Conservation (phyloP, 495 filamentous ascomycete genomes). For the Podospora pseudoanserina region DNA sequence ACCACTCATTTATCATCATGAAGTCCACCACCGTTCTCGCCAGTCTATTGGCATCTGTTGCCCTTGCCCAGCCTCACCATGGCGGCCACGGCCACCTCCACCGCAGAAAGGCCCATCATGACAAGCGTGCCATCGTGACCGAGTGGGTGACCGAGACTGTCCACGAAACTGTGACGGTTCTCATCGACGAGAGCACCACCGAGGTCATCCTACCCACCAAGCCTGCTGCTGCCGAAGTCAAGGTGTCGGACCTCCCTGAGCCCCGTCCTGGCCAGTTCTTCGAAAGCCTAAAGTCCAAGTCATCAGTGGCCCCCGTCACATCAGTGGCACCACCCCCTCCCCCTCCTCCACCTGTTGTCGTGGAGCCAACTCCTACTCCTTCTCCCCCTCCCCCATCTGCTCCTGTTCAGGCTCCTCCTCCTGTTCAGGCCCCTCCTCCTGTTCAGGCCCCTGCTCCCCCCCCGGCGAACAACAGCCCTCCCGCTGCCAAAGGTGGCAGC, state of each 20-base stretch:
- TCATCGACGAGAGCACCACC: conserved; percentile 43
- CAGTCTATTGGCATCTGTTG: conserved; percentile 42
- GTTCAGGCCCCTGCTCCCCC: conserved; percentile 3
- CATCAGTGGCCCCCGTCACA: conserved; percentile 8
- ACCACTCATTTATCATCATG: conserved; percentile 42
- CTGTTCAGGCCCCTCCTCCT: conserved; percentile 3
- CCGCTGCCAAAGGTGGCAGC: conserved; percentile 21
- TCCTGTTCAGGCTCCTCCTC: conserved; percentile 18
- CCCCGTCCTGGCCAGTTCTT: conserved; percentile 42
- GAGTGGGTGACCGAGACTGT: conserved; percentile 48
- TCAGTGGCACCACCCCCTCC: conserved; percentile 9
- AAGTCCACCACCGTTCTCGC: conserved; percentile 34
- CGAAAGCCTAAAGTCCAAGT: conserved; percentile 27
- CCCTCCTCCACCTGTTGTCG: conserved; percentile 9
- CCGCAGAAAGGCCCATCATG: conserved; percentile 31
- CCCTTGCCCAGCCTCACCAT: conserved; percentile 46
- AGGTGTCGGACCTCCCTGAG: conserved; percentile 3
- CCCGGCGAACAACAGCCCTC: conserved; percentile 15
- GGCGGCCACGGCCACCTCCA: conserved; percentile 36
- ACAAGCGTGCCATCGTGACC: conserved; percentile 43
- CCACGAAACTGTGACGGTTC: conserved; percentile 45
- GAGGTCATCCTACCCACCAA: conserved; percentile 34
- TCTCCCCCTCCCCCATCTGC: conserved; percentile 13
- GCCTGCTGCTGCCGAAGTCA: conserved; percentile 15
- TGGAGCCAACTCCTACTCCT: conserved; percentile 7